phyloP scores from a whole-genome alignment of 345 rosid genomes.

The Arabidopsis thaliana region DNA sequence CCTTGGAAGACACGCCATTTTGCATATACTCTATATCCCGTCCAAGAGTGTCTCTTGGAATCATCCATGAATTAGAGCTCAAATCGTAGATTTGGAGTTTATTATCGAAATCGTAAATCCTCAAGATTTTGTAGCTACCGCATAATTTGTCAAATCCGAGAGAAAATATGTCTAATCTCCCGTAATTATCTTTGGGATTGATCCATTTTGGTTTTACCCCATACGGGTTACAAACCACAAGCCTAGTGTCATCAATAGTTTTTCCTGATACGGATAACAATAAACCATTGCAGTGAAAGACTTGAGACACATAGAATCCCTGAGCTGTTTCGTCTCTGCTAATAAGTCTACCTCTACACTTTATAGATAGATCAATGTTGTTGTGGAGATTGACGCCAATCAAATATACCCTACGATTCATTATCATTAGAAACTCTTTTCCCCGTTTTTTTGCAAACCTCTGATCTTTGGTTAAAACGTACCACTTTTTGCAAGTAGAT shows the following conservation, averaged over 20 bases:
- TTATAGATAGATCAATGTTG: neutral
- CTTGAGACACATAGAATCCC: too few species aligned
- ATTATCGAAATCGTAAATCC: neutral
- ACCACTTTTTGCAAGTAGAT: conserved; percentile 18
- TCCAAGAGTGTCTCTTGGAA: neutral
- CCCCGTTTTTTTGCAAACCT: neutral
- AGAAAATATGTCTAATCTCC: too few species aligned
- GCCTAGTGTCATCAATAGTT: too few species aligned
- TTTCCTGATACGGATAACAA: too few species aligned
- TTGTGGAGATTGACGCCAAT: neutral
- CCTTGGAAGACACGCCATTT: too few species aligned
- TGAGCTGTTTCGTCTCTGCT: too few species aligned
- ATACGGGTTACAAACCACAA: too few species aligned
- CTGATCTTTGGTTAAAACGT: neutral
- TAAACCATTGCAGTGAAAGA: too few species aligned
- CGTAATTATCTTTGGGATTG: too few species aligned
- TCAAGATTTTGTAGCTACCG: neutral
- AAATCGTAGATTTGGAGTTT: neutral
- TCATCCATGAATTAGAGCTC: conserved; percentile 4
- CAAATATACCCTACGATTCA: neutral
- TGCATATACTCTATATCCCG: neutral
- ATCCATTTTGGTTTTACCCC: too few species aligned
- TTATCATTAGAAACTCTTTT: neutral
- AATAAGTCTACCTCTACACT: neutral
- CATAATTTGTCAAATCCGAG: too few species aligned